Base-by-base conservation (phyloP, 2,329 filamentous ascomycete genomes). In the Nigrospora osmanthi region DNA sequence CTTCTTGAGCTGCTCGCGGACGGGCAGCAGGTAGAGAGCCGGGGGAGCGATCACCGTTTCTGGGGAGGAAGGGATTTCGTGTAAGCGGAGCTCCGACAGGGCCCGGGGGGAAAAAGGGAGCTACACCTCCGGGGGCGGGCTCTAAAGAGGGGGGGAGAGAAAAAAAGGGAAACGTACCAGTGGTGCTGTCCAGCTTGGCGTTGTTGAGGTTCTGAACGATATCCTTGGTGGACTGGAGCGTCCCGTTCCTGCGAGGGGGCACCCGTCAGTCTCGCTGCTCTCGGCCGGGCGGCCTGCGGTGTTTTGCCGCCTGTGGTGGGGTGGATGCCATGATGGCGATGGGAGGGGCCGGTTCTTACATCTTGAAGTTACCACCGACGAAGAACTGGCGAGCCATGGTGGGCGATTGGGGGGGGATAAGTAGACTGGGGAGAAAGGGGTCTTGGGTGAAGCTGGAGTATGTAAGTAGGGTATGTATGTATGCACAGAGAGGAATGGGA, bases 301-400 rank as follows among this genome's bases (percentile, higher is more conserved):
- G 44, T 40, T 42, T 35, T 16, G 34, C 35, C 11, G 32, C 31
- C 44, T 38, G 19, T 28, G 17, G 39, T 43, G 57, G 58, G 54
- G 58, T 58, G 17, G 35, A 17, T 49, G 43, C 41, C 45, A 42
- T 33, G 30, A 43, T 42, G 48, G 51, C 52, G 50, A 47, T 52
- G 54, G 51, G 55, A 51, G 48, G 52, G 50, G 58, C 49, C n/a
- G 52, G 44, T 34, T 68, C 78, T 65, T 74, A 95, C 90, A 97
- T 97, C 81, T 98, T 97, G 78, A 97, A 97, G 85, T 98, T 98
- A 66, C 90, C 90, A 70, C 90, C 90, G 69, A 95, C 87, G 70
- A 95, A 95, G 79, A 95, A 95, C 77, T 89, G 86, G 77, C 89
- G 89, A 80, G 84, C 79, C 89, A 95, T 95, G 62, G 63, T 88